A percentile compares a stretch with the other conserved stretches of the same genome.
Evolutionary conservation across 225 moss, liverwort and hornwort genomes (phyloP).

Genomic region (Physcomitrium patens): DNA sequence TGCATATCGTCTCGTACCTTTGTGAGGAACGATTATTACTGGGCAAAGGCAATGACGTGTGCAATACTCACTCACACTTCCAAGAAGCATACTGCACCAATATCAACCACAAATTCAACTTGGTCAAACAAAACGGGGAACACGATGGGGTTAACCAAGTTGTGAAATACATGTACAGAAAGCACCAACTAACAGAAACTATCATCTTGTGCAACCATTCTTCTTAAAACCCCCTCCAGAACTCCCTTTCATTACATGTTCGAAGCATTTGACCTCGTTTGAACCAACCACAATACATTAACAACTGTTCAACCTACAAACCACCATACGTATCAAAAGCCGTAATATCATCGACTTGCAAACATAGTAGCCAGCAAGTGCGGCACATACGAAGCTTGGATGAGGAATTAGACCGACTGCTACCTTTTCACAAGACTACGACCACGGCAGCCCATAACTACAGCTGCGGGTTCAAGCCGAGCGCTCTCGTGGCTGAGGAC

Average conservation of each 20-base stretch:
- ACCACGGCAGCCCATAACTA: constrained; percentile 63
- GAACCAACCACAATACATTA: constrained; percentile 6
- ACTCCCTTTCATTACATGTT: background rate
- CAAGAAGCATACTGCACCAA: constrained; percentile 54
- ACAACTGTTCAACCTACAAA: background rate
- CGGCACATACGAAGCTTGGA: constrained; percentile 4
- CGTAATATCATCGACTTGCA: constrained; percentile 6
- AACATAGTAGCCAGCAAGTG: background rate
- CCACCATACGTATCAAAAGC: background rate
- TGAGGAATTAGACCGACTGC: constrained; percentile 1
- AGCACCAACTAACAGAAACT: background rate
- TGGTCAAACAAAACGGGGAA: background rate
- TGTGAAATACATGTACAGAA: background rate
- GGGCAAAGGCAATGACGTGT: constrained; percentile 54
- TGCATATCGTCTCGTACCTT: constrained; percentile 39
- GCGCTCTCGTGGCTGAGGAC: constrained; percentile 46
- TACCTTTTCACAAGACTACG: constrained; percentile 57
- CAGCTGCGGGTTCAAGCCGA: constrained; percentile 56
- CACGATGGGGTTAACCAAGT: constrained; percentile 2
- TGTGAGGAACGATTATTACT: constrained; percentile 58
- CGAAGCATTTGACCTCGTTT: constrained; percentile 1
- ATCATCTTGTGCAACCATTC: background rate
- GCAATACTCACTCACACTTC: constrained; percentile 68
- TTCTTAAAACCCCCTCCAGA: background rate
- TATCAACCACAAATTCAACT: constrained; percentile 22